Conservation (phyloP, 1,284 basidiomycete genomes). For the Inonotus hispidus region DNA sequence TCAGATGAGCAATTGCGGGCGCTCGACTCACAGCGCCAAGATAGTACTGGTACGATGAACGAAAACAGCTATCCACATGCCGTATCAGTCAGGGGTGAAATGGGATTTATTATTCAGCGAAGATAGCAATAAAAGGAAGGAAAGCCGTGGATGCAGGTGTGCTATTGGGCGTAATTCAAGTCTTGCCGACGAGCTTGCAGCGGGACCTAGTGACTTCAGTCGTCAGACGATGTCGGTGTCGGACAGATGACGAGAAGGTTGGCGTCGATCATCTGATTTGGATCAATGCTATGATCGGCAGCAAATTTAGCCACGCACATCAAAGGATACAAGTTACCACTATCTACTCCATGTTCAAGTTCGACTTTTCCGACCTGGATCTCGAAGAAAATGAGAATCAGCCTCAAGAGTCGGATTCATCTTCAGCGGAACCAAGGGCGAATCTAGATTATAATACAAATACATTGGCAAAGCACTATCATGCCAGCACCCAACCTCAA, state of each 20-base stretch:
- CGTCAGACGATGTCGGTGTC: too few relatives aligned
- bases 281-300: too few relatives aligned
- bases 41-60: neutral
- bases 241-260: too few relatives aligned
- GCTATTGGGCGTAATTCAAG: too few relatives aligned
- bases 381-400: constrained; percentile 10
- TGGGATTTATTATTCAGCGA: neutral
- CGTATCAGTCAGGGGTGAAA: neutral
- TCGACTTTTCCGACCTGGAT: constrained; percentile 20
- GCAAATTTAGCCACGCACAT: too few relatives aligned
- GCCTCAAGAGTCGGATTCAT: neutral
- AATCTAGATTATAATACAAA: neutral
- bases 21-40: neutral
- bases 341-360: constrained; percentile 23
- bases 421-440: neutral
- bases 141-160: neutral
- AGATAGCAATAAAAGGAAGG: neutral
- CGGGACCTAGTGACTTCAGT: too few relatives aligned
- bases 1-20: neutral
- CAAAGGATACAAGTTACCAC: too few relatives aligned
- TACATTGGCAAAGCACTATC: neutral
- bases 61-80: neutral
- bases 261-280: too few relatives aligned
- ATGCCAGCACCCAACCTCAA: neutral
- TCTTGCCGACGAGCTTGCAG: too few relatives aligned